Percentiles rank a stretch among this genome's conserved stretches.
Conservation (phyloP, 2,329 filamentous ascomycete species). For the Diplodia seriata region DNA sequence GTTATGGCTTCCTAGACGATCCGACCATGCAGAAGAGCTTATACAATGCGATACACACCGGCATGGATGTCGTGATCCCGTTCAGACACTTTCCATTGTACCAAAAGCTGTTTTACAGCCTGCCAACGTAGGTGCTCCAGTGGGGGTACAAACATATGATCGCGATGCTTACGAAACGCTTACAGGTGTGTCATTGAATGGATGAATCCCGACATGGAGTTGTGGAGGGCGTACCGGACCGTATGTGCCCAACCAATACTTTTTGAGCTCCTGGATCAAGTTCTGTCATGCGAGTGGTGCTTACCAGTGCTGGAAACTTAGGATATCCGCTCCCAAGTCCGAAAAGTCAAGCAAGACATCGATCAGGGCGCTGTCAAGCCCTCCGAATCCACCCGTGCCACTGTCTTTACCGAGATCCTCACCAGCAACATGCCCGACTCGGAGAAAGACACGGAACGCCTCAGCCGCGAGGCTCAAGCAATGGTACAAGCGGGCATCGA, state of each 20-base stretch:
- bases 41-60: constrained; percentile 34
- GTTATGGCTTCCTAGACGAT: constrained; percentile 35
- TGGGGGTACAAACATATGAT: too few species aligned
- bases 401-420: constrained; percentile 25
- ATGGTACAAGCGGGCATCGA: constrained; percentile 44
- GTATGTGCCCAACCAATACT: not conserved
- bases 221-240: constrained; percentile 8
- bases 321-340: constrained; percentile 14
- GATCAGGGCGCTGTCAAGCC: not conserved
- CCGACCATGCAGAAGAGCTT: constrained; percentile 34
- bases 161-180: not conserved
- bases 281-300: not conserved
- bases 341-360: constrained; percentile 14
- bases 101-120: constrained; percentile 4
- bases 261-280: too few species aligned
- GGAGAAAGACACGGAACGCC: constrained; percentile 46
- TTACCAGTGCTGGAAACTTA: not conserved
- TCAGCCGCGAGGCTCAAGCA: constrained; percentile 44
- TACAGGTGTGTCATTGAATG: constrained; percentile 15
- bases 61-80: not conserved
- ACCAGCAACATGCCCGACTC: constrained; percentile 25
- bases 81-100: constrained; percentile 25
- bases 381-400: not conserved
- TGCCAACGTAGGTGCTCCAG: not conserved
- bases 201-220: constrained; percentile 14